Conservation (phyloP, 768 basidiomycete genomes). For the Tubosaeta sp. region DNA sequence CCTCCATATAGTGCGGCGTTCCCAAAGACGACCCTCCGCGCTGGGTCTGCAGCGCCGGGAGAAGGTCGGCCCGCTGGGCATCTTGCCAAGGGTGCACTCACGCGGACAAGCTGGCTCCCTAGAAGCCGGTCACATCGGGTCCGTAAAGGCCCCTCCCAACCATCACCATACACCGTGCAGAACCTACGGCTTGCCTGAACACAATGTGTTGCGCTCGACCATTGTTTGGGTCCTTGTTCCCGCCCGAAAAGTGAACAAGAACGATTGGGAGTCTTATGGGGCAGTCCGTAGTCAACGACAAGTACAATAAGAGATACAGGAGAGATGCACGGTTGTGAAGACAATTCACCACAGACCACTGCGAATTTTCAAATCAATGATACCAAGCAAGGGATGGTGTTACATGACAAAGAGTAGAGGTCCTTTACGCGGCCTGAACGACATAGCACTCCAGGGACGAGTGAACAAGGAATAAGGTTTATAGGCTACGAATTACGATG, state of each 20-base stretch:
- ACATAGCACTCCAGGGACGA: constrained; percentile 5
- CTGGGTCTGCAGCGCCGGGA: constrained; percentile 57
- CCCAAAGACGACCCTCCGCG: constrained; percentile 28
- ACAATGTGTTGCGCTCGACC: background rate
- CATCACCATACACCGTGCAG: constrained; percentile 17
- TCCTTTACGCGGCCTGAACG: constrained; percentile 13
- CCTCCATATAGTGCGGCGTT: constrained; percentile 20
- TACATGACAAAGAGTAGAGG: constrained; percentile 27
- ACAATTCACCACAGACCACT: constrained; percentile 7
- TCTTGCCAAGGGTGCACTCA: constrained; percentile 52
- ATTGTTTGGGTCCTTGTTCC: constrained; percentile 1
- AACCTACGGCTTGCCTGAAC: constrained; percentile 19
- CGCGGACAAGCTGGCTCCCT: constrained; percentile 27
- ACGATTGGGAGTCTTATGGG: constrained; percentile 1
- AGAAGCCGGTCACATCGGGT: constrained; percentile 15
- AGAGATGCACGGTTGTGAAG: constrained; percentile 5
- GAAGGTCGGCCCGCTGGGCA: constrained; percentile 53
- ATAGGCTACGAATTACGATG: constrained; percentile 33
- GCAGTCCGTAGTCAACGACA: constrained; percentile 8
- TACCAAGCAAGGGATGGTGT: constrained; percentile 21
- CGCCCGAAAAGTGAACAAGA: constrained; percentile 2
- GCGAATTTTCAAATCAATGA: constrained; percentile 5
- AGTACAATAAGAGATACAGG: constrained; percentile 14
- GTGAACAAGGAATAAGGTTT: constrained; percentile 22
- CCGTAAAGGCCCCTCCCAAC: constrained; percentile 6